Base-by-base conservation (phyloP, 805 yeast genomes). In the Yamadazyma endophytica region DNA sequence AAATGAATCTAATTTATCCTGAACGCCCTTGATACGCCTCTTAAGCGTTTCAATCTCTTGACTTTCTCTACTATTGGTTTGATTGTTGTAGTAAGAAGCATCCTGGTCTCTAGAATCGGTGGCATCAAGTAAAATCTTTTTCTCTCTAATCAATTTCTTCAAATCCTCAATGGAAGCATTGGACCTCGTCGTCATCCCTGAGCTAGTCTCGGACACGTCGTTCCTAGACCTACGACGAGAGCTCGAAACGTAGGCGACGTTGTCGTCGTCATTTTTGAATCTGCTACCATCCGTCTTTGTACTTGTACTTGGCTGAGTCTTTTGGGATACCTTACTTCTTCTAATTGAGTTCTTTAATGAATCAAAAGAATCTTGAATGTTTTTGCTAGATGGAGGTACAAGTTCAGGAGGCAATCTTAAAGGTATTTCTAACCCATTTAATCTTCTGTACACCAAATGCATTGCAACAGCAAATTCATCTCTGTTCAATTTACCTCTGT, bases 381-480 rank as follows among this genome's bases (percentile, higher is more conserved):
- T 70, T 47, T 79, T 77, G 22, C 82, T 73, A 6, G 95, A 82
- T 2, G 95, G 94, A 6, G 98, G 97, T 18, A 88, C 64, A 42
- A 90, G 72, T 50, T 88, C 95, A 2, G 94, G 87, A 3, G 97
- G 97, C 32, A 90, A 70, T 33, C 78, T 66, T 28, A 68, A 52
- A 15, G 98, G 98, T 30, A 92, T 61, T n/a, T 82, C 86, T 42
- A 75, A 77, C 2, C 97, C 97, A 50, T 88, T 89, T 52, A 90
- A 64, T 40, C 90, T 75, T 55, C 96, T 76, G 61, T 92, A 90
- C 26, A 90, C 90, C 37, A 90, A 68, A 68, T 94, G 97, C 97
- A 90, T 92, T 19, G 97, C 97, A 21, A 92, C 88, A 0, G 96
- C 82, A 63, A 90, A 92, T 56, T 87, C 95, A 54, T 90, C 96